Percentiles rank a stretch among this genome's conserved stretches.
Conservation (phyloP, 2,329 filamentous ascomycete genomes). For the Aspergillus flavus region DNA sequence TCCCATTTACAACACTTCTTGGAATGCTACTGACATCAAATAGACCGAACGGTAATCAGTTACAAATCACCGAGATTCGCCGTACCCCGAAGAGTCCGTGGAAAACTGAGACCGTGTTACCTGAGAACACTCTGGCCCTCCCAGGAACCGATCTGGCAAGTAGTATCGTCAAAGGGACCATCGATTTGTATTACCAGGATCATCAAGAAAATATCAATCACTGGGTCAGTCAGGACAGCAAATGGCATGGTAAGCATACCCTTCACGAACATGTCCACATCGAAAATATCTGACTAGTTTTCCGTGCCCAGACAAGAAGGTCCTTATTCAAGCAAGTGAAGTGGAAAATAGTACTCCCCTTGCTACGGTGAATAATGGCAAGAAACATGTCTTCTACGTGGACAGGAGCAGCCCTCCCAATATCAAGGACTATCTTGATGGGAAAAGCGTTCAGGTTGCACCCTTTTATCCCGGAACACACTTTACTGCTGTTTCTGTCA, state of each 20-base stretch:
- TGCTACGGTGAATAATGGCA: background rate
- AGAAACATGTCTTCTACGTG: background rate
- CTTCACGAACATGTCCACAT: no score
- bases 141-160: constrained; percentile 4
- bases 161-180: constrained; percentile 1
- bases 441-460: background rate
- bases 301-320: background rate
- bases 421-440: background rate
- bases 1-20: background rate
- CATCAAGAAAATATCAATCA: background rate
- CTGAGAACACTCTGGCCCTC: background rate
- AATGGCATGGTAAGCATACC: background rate
- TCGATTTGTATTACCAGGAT: constrained; percentile 4
- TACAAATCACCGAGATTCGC: constrained; percentile 2
- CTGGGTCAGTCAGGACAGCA: background rate
- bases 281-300: background rate
- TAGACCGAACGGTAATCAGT: background rate
- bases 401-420: background rate
- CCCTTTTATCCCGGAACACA: constrained; percentile 4
- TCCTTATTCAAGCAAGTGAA: background rate
- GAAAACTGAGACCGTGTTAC: background rate
- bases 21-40: background rate
- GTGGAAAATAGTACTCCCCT: constrained; percentile 4
- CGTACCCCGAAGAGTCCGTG: constrained; percentile 1
- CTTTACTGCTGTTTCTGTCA: background rate